phyloP scores from a whole-genome alignment of 345 rosid species.

The Pugionium cornutum region DNA sequence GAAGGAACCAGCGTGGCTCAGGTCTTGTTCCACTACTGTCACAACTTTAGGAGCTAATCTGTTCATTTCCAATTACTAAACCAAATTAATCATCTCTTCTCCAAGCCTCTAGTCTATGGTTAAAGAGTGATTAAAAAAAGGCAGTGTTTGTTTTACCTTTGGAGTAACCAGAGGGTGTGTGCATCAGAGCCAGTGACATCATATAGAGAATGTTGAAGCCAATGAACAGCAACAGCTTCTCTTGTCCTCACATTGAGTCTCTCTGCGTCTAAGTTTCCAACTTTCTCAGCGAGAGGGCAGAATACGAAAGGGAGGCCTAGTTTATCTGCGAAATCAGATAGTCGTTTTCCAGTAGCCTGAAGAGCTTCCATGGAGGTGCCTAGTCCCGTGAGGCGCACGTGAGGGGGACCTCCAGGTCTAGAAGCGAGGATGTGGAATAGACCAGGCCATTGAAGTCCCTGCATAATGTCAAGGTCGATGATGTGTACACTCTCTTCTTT shows the following conservation, averaged over 20 bases:
- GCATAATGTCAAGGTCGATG: slow-evolving; percentile 95
- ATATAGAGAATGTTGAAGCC: slow-evolving; percentile 98
- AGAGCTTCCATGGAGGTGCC: slow-evolving; percentile 90
- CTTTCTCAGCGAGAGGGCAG: slow-evolving; percentile 76
- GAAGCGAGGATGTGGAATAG: slow-evolving; percentile 94
- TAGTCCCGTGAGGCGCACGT: slow-evolving; percentile 87
- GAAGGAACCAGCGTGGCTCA: slow-evolving; percentile 91
- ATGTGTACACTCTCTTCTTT: slow-evolving; percentile 85
- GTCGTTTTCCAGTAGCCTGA: slow-evolving; percentile 87
- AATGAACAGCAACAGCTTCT: slow-evolving; percentile 95
- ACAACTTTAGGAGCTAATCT: slow-evolving; percentile 96
- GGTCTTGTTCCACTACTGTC: slow-evolving; percentile 95
- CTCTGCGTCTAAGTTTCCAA: slow-evolving; percentile 80
- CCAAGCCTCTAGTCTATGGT: too few relatives aligned
- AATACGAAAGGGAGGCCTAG: slow-evolving; percentile 89
- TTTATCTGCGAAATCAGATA: slow-evolving; percentile 86
- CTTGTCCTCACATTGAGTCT: slow-evolving; percentile 72
- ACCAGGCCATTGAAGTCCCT: slow-evolving; percentile 99
- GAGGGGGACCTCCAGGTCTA: slow-evolving; percentile 85
- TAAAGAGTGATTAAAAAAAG: background rate
- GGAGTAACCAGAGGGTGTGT: slow-evolving; percentile 79
- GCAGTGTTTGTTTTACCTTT: slow-evolving; percentile 54
- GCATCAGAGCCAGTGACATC: slow-evolving; percentile 96
- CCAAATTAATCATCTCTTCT: too few relatives aligned
- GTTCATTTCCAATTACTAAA: slow-evolving; percentile 25